Conservation (phyloP, 1,139 yeast genomes). For the Magnusiomyces ingens region DNA sequence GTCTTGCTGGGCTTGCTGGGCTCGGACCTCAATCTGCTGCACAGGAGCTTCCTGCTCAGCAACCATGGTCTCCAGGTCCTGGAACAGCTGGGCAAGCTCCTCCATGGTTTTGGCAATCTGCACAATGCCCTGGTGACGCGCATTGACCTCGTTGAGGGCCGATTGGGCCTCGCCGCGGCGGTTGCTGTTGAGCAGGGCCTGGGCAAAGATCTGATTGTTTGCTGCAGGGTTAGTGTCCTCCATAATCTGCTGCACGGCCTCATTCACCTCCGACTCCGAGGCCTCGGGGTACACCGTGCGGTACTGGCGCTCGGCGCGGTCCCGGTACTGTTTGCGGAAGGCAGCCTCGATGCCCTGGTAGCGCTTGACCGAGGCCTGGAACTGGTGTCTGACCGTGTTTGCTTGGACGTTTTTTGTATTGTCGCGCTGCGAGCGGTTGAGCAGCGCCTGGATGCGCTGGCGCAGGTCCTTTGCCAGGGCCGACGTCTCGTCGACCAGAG, state of each 20-base stretch:
- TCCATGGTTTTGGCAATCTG: constrained; percentile 95
- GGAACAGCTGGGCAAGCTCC: constrained; percentile 88
- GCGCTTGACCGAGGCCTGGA: constrained; percentile 77
- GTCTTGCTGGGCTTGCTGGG: constrained; percentile 78
- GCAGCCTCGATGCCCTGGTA: constrained; percentile 83
- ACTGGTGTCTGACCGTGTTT: constrained; percentile 78
- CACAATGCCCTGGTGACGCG: constrained; percentile 91
- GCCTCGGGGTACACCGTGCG: constrained; percentile 87
- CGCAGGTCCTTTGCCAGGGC: constrained; percentile 71
- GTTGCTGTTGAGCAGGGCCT: constrained; percentile 84
- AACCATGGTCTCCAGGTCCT: constrained; percentile 94
- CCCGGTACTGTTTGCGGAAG: constrained; percentile 76
- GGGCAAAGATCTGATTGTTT: constrained; percentile 88
- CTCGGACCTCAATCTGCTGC: constrained; percentile 75
- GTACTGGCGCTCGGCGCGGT: constrained; percentile 90
- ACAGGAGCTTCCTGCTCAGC: constrained; percentile 92
- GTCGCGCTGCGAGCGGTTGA: constrained; percentile 62
- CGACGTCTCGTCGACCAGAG: constrained; percentile 69
- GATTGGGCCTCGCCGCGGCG: constrained; percentile 97
- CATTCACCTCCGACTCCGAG: constrained; percentile 71
- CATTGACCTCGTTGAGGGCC: constrained; percentile 91
- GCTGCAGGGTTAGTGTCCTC: constrained; percentile 54
- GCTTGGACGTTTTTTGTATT: constrained; percentile 84
- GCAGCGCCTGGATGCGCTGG: constrained; percentile 67
- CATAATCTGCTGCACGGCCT: constrained; percentile 44